Base-by-base conservation (phyloP, 1,139 yeast genomes). In the Suhomyces atakaporum region DNA sequence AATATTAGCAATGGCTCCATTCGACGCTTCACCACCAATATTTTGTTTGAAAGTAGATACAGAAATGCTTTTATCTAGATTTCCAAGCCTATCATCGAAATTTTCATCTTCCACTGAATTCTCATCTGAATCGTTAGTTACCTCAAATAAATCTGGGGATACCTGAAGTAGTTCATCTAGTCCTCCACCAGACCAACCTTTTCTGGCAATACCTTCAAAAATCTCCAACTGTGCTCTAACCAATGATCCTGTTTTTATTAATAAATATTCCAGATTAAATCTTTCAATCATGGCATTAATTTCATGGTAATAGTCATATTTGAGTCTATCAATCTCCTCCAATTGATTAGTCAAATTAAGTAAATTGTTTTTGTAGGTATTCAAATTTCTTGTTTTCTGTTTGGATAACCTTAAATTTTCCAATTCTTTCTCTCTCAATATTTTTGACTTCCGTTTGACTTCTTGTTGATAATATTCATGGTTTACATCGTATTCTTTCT, bases 161-260 rank as follows among this genome's bases (percentile, higher is more conserved):
- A 69, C 58, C n/a, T 71, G 59, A 27, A 81, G 62, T 35, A 87
- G 62, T 19, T 76, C 81, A 53, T 87, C 95, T 26, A 86, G 61
- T 0, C 95, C 95, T 14, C 92, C 92, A 7, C 95, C 95, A 8
- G 84, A 73, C 88, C 90, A 83, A 7, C 95, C 94, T 55, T 87
- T 87, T 39, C 81, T 72, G 0, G 95, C 95, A 23, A 88, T 78
- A 14, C 85, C 83, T 52, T 85, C 95, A 49, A 79, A 81, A 5
- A 87, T 78, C 51, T 86, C 94, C 22, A 88, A 77, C 52, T 87
- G 92, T 2, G 94, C 92, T 35, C 88, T 65, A 2, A 86, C 79
- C 7, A 84, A 67, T 0, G 84, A 73, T 1, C 89, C 85, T 1
- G 87, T 73, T 40, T 72, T 69, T 8, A 63, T 57, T 28, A 85